Conservation (phyloP, 83 land plant species). For the Picea mariana region DNA sequence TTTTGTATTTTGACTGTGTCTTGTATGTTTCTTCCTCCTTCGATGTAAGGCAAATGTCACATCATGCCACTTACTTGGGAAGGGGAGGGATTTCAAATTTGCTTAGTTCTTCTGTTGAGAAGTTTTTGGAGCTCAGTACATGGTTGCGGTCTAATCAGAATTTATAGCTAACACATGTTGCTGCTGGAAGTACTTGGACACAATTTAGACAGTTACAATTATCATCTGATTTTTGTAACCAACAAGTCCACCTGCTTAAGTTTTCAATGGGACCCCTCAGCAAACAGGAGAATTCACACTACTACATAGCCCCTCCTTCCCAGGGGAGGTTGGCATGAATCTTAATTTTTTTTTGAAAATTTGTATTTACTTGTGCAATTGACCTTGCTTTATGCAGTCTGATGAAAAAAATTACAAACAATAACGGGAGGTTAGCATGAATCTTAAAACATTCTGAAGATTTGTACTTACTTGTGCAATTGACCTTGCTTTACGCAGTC, state of each 20-base stretch:
- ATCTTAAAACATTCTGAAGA: neutral
- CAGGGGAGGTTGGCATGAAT: neutral
- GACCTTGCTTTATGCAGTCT: neutral
- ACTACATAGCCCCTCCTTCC: neutral
- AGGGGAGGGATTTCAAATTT: neutral
- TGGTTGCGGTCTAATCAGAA: neutral
- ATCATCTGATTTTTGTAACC: neutral
- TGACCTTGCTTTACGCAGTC: neutral
- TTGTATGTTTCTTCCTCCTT: neutral
- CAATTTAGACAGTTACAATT: neutral
- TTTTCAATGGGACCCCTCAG: neutral
- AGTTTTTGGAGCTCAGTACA: neutral
- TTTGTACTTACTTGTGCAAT: neutral
- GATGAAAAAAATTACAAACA: neutral
- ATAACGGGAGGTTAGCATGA: too few relatives aligned
- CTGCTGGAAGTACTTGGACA: neutral
- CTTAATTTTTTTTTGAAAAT: neutral
- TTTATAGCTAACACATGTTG: neutral
- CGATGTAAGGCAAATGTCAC: neutral
- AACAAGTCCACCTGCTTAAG: neutral
- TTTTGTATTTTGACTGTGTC: neutral
- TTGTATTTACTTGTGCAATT: neutral
- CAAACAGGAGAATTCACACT: neutral
- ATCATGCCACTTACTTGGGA: neutral
- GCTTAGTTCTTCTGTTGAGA: neutral